Conservation (phyloP, 1,284 basidiomycete species). For the Puccinia horiana region DNA sequence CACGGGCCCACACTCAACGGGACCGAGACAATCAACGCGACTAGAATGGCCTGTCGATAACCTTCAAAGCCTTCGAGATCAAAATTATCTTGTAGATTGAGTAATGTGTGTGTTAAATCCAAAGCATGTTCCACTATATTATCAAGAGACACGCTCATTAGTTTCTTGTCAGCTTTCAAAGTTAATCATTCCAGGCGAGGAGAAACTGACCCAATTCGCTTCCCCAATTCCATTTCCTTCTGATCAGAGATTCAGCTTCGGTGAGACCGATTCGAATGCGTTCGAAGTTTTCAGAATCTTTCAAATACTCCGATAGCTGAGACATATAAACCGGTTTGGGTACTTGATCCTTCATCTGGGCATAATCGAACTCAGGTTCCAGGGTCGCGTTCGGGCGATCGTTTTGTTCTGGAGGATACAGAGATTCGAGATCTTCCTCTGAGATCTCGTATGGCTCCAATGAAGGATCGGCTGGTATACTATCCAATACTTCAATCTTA, state of each 20-base stretch:
- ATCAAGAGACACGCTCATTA: neutral
- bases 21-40: neutral
- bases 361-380: conserved; percentile 18
- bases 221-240: conserved; percentile 30
- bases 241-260: conserved; percentile 15
- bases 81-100: conserved; percentile 35
- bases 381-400: neutral
- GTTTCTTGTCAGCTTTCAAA: neutral
- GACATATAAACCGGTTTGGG: conserved; percentile 17
- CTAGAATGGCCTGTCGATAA: conserved; percentile 6
- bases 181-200: neutral
- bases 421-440: conserved; percentile 24
- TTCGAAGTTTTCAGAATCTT: conserved; percentile 34
- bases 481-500: conserved; percentile 28
- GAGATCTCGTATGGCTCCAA: conserved; percentile 37
- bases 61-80: conserved; percentile 26
- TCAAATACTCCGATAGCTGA: conserved; percentile 26
- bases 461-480: neutral
- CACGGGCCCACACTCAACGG: conserved; percentile 25
- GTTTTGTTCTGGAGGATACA: neutral
- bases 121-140: conserved; percentile 13
- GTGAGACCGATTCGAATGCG: conserved; percentile 9
- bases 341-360: conserved; percentile 5
- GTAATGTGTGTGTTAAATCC: conserved; percentile 14
- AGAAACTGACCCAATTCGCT: conserved; percentile 23